Percentiles rank a stretch among this genome's conserved stretches.
phyloP scores from a whole-genome alignment of 2,329 filamentous ascomycete genomes.

The Bimuria novae-zelandiae region DNA sequence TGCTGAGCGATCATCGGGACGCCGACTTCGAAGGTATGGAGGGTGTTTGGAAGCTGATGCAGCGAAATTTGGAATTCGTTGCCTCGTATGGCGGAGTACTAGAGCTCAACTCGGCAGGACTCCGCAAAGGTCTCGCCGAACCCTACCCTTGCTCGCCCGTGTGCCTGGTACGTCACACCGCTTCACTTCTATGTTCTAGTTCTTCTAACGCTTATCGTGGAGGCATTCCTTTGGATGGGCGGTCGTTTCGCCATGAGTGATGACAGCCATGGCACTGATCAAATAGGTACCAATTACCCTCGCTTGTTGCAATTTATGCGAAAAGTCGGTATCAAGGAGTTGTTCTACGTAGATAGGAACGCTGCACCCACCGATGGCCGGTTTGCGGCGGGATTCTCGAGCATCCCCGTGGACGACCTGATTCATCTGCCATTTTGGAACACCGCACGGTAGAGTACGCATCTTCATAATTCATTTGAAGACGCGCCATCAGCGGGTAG shows the following conservation, averaged over 20 bases:
- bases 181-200: slow-evolving; percentile 19
- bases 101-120: slow-evolving; percentile 84
- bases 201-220: slow-evolving; percentile 17
- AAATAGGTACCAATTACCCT: slow-evolving; percentile 84
- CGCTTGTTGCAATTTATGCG: slow-evolving; percentile 73
- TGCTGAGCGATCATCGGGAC: slow-evolving; percentile 73
- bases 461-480: not conserved
- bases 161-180: slow-evolving; percentile 65
- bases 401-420: slow-evolving; percentile 36
- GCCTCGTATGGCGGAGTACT: slow-evolving; percentile 77
- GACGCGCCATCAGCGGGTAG: too few relatives aligned
- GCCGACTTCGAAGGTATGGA: slow-evolving; percentile 62
- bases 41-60: slow-evolving; percentile 73
- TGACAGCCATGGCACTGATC: slow-evolving; percentile 87
- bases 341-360: slow-evolving; percentile 50
- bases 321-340: slow-evolving; percentile 64
- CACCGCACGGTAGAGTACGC: slow-evolving; percentile 19
- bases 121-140: slow-evolving; percentile 88
- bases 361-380: slow-evolving; percentile 32
- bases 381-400: slow-evolving; percentile 43
- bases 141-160: slow-evolving; percentile 84
- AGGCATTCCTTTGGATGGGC: slow-evolving; percentile 73
- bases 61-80: slow-evolving; percentile 74
- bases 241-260: slow-evolving; percentile 91
- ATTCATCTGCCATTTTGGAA: slow-evolving; percentile 37